Percentiles rank a stretch among this genome's conserved stretches.
These are phyloP conservation scores for Ramaria sp. DNA, from an alignment of 768 basidiomycete genomes.

Conservation along the genomic window DNA sequence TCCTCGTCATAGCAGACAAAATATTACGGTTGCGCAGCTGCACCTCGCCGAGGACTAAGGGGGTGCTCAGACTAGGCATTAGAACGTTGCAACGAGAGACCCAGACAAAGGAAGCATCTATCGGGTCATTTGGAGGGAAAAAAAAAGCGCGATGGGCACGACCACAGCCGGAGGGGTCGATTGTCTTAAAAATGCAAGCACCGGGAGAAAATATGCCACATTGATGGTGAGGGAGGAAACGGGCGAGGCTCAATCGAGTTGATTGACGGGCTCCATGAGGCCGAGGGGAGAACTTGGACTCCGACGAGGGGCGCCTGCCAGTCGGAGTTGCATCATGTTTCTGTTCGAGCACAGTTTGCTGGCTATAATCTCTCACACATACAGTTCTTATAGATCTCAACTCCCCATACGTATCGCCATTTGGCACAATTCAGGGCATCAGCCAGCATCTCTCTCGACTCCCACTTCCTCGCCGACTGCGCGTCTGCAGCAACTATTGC, in stretches of 20 bases:
- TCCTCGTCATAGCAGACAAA: slow-evolving; percentile 32
- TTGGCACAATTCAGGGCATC: background rate
- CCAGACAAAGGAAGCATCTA: background rate
- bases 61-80: slow-evolving; percentile 11
- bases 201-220: background rate
- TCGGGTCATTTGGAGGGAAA: background rate
- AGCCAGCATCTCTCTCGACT: background rate
- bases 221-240: background rate
- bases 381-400: background rate
- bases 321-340: too few relatives aligned
- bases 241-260: background rate
- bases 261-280: background rate
- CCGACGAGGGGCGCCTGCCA: background rate
- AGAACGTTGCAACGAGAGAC: background rate
- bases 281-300: background rate
- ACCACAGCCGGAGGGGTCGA: background rate
- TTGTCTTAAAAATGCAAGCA: background rate
- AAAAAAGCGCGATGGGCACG: background rate
- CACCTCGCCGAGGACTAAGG: slow-evolving; percentile 27
- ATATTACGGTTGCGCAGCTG: slow-evolving; percentile 27
- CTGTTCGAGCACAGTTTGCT: too few relatives aligned
- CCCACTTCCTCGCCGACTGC: too few relatives aligned
- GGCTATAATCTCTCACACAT: too few relatives aligned
- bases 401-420: background rate
- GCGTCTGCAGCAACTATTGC: too few relatives aligned